phyloP scores from a whole-genome alignment of 2,329 filamentous ascomycete genomes.

The Calonectria honghensis region DNA sequence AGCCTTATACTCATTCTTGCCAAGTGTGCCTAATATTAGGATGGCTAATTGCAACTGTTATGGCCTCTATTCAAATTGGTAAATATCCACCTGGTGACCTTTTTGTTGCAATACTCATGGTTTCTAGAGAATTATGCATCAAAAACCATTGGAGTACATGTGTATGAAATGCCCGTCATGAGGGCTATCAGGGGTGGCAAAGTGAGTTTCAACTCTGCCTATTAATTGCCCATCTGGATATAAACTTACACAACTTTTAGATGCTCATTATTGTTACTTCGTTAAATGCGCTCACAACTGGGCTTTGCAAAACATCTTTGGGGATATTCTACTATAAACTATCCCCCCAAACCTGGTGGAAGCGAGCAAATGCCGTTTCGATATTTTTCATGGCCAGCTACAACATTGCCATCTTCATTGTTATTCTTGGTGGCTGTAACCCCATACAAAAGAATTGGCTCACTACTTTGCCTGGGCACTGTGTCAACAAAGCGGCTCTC shows the following conservation, averaged over 20 bases:
- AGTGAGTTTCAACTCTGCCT: not conserved
- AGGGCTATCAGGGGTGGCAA: conserved; percentile 31
- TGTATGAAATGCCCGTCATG: conserved; percentile 44
- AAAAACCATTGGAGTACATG: conserved; percentile 43
- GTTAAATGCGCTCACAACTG: conserved; percentile 52
- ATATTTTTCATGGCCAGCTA: not conserved
- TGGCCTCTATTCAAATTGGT: conserved; percentile 22
- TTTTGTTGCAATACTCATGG: not conserved
- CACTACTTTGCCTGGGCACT: conserved; percentile 54
- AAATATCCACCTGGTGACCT: not conserved
- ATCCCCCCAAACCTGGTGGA: conserved; percentile 1
- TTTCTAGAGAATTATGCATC: conserved; percentile 35
- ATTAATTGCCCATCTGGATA: conserved; percentile 28
- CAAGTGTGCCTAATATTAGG: conserved; percentile 27
- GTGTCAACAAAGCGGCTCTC: conserved; percentile 65
- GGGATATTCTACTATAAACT: conserved; percentile 7
- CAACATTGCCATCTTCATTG: conserved; percentile 55
- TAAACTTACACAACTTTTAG: conserved; percentile 47
- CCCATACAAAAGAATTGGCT: conserved; percentile 50
- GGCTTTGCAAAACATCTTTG: conserved; percentile 10
- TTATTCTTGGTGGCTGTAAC: conserved; percentile 53
- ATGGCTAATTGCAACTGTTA: not conserved
- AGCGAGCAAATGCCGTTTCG: not conserved
- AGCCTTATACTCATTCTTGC: not conserved
- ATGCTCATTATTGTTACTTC: conserved; percentile 54